Percentiles rank a stretch among this genome's conserved stretches.
phyloP scores from a whole-genome alignment of 2,329 filamentous ascomycete species.

The Graphiopsis chlorocephala region DNA sequence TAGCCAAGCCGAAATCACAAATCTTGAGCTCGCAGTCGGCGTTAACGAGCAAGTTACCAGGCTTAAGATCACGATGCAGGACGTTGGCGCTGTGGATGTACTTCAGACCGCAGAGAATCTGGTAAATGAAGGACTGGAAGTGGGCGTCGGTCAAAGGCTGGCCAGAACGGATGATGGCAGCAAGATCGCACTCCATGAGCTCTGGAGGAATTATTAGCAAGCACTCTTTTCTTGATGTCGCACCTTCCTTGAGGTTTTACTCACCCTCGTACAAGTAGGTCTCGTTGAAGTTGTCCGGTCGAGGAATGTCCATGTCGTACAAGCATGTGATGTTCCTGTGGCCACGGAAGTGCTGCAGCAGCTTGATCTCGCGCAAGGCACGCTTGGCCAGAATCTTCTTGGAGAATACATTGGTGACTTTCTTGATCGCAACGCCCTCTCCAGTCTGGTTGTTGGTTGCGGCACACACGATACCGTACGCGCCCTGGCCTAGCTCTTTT shows the following conservation, averaged over 20 bases:
- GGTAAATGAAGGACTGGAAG: slow-evolving; percentile 99
- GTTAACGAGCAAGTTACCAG: slow-evolving; percentile 94
- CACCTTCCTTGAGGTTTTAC: slow-evolving; percentile 24
- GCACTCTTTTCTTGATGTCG: neutral
- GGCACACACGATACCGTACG: slow-evolving; percentile 97
- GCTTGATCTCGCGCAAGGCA: slow-evolving; percentile 95
- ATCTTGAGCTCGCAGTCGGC: slow-evolving; percentile 99
- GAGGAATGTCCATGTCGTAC: slow-evolving; percentile 98
- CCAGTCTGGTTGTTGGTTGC: slow-evolving; percentile 86
- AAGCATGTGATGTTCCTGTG: slow-evolving; percentile 80
- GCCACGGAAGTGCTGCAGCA: slow-evolving; percentile 89
- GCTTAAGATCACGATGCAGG: slow-evolving; percentile 93
- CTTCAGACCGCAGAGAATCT: slow-evolving; percentile 97
- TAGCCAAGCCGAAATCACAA: slow-evolving; percentile 92
- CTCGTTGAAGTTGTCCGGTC: slow-evolving; percentile 97
- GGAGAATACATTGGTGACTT: slow-evolving; percentile 99
- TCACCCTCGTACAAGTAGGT: slow-evolving; percentile 96
- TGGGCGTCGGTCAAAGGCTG: slow-evolving; percentile 97
- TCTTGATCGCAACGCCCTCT: slow-evolving; percentile 97
- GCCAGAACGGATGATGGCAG: slow-evolving; percentile 94
- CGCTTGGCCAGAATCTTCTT: slow-evolving; percentile 99
- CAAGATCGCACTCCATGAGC: slow-evolving; percentile 98
- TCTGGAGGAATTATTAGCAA: slow-evolving; percentile 55
- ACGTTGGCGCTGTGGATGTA: slow-evolving; percentile 99
- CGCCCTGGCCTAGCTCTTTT: slow-evolving; percentile 96